phyloP scores from a whole-genome alignment of 177 flowering plant species.

The Vitis hybrid region DNA sequence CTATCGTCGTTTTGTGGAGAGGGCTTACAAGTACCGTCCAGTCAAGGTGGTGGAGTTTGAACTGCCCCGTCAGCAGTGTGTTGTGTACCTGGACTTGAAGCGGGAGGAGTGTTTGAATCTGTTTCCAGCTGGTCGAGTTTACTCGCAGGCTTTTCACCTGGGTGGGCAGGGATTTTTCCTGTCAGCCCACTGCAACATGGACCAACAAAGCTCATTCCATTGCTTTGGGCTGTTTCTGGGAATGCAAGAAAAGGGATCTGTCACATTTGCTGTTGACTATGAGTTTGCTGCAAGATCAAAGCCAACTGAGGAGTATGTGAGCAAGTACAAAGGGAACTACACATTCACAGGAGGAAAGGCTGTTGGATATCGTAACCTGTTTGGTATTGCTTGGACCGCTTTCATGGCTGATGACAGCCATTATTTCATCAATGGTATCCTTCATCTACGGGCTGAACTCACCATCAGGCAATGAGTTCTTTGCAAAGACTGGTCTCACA shows the following conservation, averaged over 20 bases:
- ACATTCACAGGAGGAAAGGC: constrained; percentile 61
- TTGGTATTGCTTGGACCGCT: constrained; percentile 44
- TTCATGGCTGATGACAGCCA: constrained; percentile 53
- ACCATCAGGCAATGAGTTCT: constrained; percentile 31
- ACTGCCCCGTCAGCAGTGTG: constrained; percentile 48
- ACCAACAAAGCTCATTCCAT: constrained; percentile 54
- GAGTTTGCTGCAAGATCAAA: constrained; percentile 60
- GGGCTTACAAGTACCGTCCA: constrained; percentile 59
- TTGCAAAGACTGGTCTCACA: no score
- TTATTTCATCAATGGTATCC: constrained; percentile 49
- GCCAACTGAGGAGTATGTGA: constrained; percentile 40
- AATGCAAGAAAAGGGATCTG: constrained; percentile 63
- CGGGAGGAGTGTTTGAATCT: constrained; percentile 52
- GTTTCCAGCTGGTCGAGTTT: constrained; percentile 52
- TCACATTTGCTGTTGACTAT: constrained; percentile 46
- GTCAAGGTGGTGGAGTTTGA: constrained; percentile 63
- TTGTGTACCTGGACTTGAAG: constrained; percentile 57
- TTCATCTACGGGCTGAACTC: constrained; percentile 60
- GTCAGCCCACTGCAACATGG: constrained; percentile 66
- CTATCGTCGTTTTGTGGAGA: constrained; percentile 38
- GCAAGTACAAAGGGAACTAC: constrained; percentile 54
- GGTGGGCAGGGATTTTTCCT: constrained; percentile 69
- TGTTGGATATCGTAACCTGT: constrained; percentile 56
- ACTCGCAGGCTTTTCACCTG: constrained; percentile 62
- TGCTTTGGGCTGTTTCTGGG: constrained; percentile 66